A percentile compares a stretch with the other conserved stretches of the same genome.
Conservation (phyloP, 768 basidiomycete species). For the Amanita molliuscula region DNA sequence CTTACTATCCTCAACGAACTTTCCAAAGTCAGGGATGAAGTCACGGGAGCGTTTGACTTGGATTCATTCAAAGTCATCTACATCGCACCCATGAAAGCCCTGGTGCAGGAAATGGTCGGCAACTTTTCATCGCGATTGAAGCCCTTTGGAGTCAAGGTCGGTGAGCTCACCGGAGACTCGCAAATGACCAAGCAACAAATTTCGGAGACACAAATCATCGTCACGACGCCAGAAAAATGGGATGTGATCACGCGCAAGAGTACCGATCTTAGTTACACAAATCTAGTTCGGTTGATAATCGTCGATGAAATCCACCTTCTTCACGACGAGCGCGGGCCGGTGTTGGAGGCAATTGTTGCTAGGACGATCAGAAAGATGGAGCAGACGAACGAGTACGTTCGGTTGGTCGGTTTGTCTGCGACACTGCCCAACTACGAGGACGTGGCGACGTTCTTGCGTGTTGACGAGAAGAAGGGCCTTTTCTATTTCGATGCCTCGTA, state of each 20-base stretch:
- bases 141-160: constrained; percentile 68
- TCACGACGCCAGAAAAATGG: constrained; percentile 99
- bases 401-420: constrained; percentile 90
- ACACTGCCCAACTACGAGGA: constrained; percentile 99
- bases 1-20: constrained; percentile 89
- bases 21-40: constrained; percentile 75
- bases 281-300: constrained; percentile 91
- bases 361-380: constrained; percentile 91
- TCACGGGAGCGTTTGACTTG: constrained; percentile 71
- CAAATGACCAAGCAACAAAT: constrained; percentile 99
- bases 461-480: constrained; percentile 82
- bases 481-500: constrained; percentile 97
- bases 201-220: constrained; percentile 93
- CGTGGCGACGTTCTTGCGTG: constrained; percentile 93
- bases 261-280: constrained; percentile 94
- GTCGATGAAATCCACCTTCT: constrained; percentile 97
- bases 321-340: constrained; percentile 97
- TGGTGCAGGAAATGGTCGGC: constrained; percentile 98
- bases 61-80: constrained; percentile 95
- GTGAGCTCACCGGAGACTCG: constrained; percentile 93
- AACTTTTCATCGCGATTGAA: constrained; percentile 78
- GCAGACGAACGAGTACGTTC: constrained; percentile 86
- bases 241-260: constrained; percentile 98
- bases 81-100: constrained; percentile 97
- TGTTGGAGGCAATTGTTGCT: constrained; percentile 84